Evolutionary conservation across 2,329 filamentous ascomycete genomes (phyloP), one percentile per base, ranked within the genome.

Genomic region (Nannizziopsis barbatae): DNA sequence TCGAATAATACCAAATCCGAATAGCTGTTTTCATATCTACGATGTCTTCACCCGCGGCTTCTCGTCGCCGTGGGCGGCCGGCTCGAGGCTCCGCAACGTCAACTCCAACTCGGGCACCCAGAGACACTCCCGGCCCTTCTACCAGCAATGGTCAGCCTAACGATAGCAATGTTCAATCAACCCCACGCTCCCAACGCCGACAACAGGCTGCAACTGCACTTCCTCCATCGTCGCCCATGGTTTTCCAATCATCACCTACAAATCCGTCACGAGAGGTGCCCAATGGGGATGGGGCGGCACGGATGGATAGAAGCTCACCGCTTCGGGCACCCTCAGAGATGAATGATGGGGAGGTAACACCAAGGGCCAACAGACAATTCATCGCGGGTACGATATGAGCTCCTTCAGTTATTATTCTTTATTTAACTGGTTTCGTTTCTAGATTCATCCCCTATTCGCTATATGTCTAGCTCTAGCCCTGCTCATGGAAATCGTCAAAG

Each of bases 401-500:
- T 10, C n/a, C 27, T 38, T 7, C n/a, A n/a, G 15, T 9, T 30
- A 3, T 14, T 3, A 14, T 37, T 20, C 15, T 27, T 5, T 5
- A 5, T 17, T 18, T 10, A n/a, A 5, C 53, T 65, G 15, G 46
- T 20, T 35, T 14, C 7, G 14, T 44, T 7, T 27, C 1, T 56
- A 95, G 90, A 89, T 60, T 96, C 90, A 0, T 96, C 90, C 1
- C 90, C 90, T 1, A 86, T 96, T 56, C 80, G 82, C 64, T 96
- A 95, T 63, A 86, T 86, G 49, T 81, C 87, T 32, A 95, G 87
- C 66, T 95, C 90, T 33, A 94, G 86, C 61, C 86, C 87, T 20
- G 81, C 79, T n/a, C 79, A 79, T 60, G 62, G 71, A 54, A 68
- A 62, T 42, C 67, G 75, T 49, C 69, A 76, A 54, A 73, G 76